Evolutionary conservation across 2,329 filamentous ascomycete genomes (phyloP).

Genomic region (Arthrocladium fulminans): DNA sequence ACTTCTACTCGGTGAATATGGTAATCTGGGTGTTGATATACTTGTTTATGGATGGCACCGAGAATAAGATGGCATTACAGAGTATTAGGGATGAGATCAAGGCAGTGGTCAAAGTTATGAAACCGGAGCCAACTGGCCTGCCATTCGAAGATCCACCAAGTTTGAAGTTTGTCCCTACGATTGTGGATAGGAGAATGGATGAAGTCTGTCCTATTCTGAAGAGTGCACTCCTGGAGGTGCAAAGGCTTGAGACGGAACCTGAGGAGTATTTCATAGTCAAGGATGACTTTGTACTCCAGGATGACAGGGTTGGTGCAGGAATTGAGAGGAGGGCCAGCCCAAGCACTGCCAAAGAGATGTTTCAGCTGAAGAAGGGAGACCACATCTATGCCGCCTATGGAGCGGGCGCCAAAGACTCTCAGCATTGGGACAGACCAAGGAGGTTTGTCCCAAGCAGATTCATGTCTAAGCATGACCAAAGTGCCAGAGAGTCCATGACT

Average conservation of each 20-base stretch:
- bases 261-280: constrained; percentile 36
- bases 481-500: constrained; percentile 35
- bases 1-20: constrained; percentile 44
- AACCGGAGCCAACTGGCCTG: constrained; percentile 31
- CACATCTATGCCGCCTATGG: constrained; percentile 38
- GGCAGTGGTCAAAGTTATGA: constrained; percentile 32
- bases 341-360: constrained; percentile 28
- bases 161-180: constrained; percentile 33
- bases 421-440: constrained; percentile 26
- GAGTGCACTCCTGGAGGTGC: constrained; percentile 39
- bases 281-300: constrained; percentile 33
- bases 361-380: constrained; percentile 34
- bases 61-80: constrained; percentile 25
- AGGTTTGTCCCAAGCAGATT: constrained; percentile 14
- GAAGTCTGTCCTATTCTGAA: constrained; percentile 32
- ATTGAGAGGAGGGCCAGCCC: constrained; percentile 17
- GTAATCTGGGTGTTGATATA: constrained; percentile 45
- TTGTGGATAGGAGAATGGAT: not conserved
- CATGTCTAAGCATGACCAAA: constrained; percentile 35
- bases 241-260: constrained; percentile 36
- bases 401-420: constrained; percentile 35
- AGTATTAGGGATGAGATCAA: constrained; percentile 39
- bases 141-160: constrained; percentile 36
- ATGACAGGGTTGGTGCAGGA: constrained; percentile 28
- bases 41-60: constrained; percentile 33